Evolutionary conservation across 208 protist species (phyloP), one percentile per base, ranked within the genome.

Genomic region (Acanthamoeba royreba): DNA sequence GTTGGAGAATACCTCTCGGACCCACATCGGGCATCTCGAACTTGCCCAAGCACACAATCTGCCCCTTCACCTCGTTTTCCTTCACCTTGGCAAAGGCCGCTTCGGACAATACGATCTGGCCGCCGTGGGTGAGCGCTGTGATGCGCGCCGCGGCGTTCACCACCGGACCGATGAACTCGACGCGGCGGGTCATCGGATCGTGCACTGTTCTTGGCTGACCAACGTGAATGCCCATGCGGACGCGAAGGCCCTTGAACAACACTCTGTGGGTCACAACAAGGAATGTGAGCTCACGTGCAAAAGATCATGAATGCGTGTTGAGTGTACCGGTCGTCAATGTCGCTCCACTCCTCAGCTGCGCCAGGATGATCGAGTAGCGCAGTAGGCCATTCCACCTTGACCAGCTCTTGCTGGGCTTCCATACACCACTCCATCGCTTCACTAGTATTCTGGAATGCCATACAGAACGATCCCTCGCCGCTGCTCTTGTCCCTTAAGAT

Each of bases 1-100:
- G n/a, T 42, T 25, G 1, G 7, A 33, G 40, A 35, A 40, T 53
- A 46, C 74, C 77, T 4, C 47, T n/a, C 5, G 77, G 40, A n/a
- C n/a, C n/a, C n/a, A 45, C 47, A 25, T 87, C 77, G 77, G 77
- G 77, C 77, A 87, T 58, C 22, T 92, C 86, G n/a, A 92, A 92
- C 22, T 46, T 69, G 31, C 77, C 77, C 40, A 87, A 25, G 47
- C 77, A 87, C 31, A 61, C 42, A 2, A 87, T 35, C 43, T 87
- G 43, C 42, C 35, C 17, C 4, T 7, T 45, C 28, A 87, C 4
- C 7, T 47, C 77, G 25, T 15, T 55, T 7, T 5, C 77, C 42
- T 87, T 87, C 19, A 87, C 31, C 77, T 87, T 87, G 46, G 47
- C 33, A 35, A 42, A 87, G 47, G 77, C 77, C 40, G 43, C 77